Conservation (phyloP, 495 filamentous ascomycete genomes). For the Neurospora pannonica region DNA sequence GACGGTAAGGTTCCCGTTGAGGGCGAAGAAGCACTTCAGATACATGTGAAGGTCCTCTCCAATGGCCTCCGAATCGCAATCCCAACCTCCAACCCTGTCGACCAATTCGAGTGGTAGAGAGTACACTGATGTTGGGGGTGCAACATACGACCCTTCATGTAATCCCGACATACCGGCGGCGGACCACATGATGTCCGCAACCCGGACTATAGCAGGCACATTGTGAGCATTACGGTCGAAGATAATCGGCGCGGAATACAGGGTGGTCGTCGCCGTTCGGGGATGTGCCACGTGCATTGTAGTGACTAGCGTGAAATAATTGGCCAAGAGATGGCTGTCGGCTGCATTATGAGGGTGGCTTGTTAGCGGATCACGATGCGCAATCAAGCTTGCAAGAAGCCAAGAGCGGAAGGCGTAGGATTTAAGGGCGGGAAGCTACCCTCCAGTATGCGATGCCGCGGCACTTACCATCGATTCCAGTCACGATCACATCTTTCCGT, state of each 20-base stretch:
- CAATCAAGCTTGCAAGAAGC: neutral
- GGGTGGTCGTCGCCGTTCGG: slow-evolving; percentile 45
- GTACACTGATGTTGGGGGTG: slow-evolving; percentile 62
- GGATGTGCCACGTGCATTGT: slow-evolving; percentile 46
- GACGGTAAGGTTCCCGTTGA: slow-evolving; percentile 50
- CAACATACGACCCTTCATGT: slow-evolving; percentile 47
- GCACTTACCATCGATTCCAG: slow-evolving; percentile 57
- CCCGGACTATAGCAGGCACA: slow-evolving; percentile 55
- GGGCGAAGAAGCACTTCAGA: slow-evolving; percentile 63
- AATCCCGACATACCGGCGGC: slow-evolving; percentile 58
- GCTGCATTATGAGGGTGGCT: slow-evolving; percentile 32
- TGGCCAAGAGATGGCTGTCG: slow-evolving; percentile 56
- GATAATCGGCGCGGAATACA: slow-evolving; percentile 61
- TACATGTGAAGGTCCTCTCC: slow-evolving; percentile 70
- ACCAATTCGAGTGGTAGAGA: slow-evolving; percentile 53
- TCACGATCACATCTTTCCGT: slow-evolving; percentile 53
- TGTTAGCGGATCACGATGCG: slow-evolving; percentile 23
- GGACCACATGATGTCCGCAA: slow-evolving; percentile 58
- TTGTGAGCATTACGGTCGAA: slow-evolving; percentile 62
- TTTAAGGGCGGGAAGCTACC: neutral
- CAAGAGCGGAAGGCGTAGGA: neutral
- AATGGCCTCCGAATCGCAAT: slow-evolving; percentile 55
- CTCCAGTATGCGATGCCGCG: neutral
- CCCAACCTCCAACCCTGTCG: slow-evolving; percentile 56
- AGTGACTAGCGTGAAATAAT: slow-evolving; percentile 54